These are phyloP conservation scores for Dillenia turbinata DNA, from an alignment of 164 flowering plant species.

Conservation along the genomic window DNA sequence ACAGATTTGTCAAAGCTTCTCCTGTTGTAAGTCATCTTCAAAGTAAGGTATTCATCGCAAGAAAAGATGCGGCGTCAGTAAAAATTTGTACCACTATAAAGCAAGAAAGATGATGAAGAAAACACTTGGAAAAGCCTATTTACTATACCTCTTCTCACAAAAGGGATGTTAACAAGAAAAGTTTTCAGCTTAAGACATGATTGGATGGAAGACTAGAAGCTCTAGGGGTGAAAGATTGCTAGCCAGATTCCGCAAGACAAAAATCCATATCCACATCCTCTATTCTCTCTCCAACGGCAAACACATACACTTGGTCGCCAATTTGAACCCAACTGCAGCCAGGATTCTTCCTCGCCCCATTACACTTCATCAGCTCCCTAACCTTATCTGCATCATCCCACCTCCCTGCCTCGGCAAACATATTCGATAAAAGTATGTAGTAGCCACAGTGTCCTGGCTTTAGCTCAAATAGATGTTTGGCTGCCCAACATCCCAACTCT, in stretches of 20 bases:
- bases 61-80: no score
- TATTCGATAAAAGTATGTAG: conserved; percentile 26
- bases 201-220: no score
- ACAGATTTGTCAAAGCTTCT: no score
- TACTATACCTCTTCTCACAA: no score
- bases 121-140: no score
- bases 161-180: no score
- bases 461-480: conserved; percentile 25
- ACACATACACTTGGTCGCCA: conserved; percentile 21
- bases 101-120: no score
- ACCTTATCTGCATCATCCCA: conserved; percentile 35
- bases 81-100: no score
- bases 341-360: conserved; percentile 39
- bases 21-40: no score
- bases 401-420: conserved; percentile 35
- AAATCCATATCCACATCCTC: background rate
- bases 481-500: conserved; percentile 34
- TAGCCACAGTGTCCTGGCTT: conserved; percentile 30
- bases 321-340: conserved; percentile 28
- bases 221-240: background rate
- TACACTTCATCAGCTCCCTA: conserved; percentile 36
- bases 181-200: no score
- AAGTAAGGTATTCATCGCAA: no score
- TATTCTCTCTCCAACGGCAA: conserved; percentile 9
- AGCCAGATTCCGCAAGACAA: background rate